Percentiles rank a stretch among this genome's conserved stretches.
Evolutionary conservation across 805 yeast genomes (phyloP).

Genomic region (Starmerella geochares): DNA sequence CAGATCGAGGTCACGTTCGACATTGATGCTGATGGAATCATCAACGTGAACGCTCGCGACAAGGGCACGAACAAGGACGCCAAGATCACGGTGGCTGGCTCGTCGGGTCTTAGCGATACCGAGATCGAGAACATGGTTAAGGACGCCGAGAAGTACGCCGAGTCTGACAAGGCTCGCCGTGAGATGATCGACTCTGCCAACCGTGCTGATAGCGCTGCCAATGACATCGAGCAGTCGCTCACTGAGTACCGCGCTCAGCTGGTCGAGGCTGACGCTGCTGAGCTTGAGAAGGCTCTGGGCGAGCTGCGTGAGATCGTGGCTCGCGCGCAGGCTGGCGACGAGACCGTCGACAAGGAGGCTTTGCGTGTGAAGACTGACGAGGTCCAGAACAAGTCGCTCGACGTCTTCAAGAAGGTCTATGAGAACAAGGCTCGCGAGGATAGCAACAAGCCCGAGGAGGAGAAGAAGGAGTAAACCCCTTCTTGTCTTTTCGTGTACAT

Average conservation of each 20-base stretch:
- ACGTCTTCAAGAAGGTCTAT: conserved; percentile 70
- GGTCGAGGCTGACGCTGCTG: conserved; percentile 47
- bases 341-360: conserved; percentile 46
- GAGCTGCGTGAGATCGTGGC: conserved; percentile 67
- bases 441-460: conserved; percentile 20
- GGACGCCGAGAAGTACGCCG: conserved; percentile 82
- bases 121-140: conserved; percentile 86
- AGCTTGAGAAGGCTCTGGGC: conserved; percentile 45
- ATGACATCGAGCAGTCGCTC: conserved; percentile 82
- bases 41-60: conserved; percentile 89
- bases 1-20: conserved; percentile 92
- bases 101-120: conserved; percentile 80
- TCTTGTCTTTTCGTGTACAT: conserved; percentile 4
- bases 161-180: conserved; percentile 76
- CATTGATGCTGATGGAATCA: conserved; percentile 94
- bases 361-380: conserved; percentile 75
- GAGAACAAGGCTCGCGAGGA: conserved; percentile 36
- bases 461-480: conserved; percentile 24
- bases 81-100: conserved; percentile 91
- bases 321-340: conserved; percentile 56
- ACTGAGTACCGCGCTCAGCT: conserved; percentile 62
- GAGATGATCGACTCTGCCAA: conserved; percentile 76
- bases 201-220: conserved; percentile 71
- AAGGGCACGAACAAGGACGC: conserved; percentile 90
- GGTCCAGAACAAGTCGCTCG: conserved; percentile 68